Percentiles rank a stretch among this genome's conserved stretches.
Conservation (phyloP, 1,284 basidiomycete genomes). For the Wallemia hederae region DNA sequence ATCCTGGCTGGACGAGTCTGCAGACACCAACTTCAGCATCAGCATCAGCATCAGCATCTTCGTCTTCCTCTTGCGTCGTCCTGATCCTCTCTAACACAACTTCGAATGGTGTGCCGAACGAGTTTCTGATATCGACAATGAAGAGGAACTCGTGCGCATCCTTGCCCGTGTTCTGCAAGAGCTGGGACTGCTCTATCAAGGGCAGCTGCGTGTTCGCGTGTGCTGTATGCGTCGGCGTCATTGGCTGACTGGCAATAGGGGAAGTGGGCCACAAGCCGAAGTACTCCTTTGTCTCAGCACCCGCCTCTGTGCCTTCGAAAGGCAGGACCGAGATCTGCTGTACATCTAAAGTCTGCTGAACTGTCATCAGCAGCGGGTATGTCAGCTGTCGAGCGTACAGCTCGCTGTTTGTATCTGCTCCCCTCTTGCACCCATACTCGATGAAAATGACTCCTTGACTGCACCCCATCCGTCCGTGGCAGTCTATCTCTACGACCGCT, state of each 20-base stretch:
- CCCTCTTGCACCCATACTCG: not conserved
- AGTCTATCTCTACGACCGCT: not conserved
- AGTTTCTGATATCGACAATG: constrained; percentile 58
- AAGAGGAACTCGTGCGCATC: constrained; percentile 50
- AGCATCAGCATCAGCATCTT: constrained; percentile 3
- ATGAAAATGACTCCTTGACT: not conserved
- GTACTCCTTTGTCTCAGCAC: constrained; percentile 45
- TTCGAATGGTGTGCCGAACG: constrained; percentile 63
- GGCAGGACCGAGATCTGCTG: constrained; percentile 16
- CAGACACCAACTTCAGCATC: constrained; percentile 4
- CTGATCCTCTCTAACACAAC: constrained; percentile 38
- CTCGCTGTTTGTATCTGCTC: not conserved
- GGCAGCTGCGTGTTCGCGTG: constrained; percentile 4
- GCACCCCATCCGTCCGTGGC: not conserved
- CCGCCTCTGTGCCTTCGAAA: constrained; percentile 43
- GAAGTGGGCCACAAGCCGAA: constrained; percentile 18
- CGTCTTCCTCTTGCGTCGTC: constrained; percentile 13
- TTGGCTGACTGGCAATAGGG: constrained; percentile 17
- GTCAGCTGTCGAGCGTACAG: not conserved
- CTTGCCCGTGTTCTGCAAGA: constrained; percentile 21
- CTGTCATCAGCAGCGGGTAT: not conserved
- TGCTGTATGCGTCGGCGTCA: constrained; percentile 1
- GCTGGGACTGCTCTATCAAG: constrained; percentile 12
- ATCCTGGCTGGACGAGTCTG: constrained; percentile 46
- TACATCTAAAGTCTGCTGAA: not conserved